Evolutionary conservation across 306 rosid species (phyloP).

Genomic region (Inga laurina): DNA sequence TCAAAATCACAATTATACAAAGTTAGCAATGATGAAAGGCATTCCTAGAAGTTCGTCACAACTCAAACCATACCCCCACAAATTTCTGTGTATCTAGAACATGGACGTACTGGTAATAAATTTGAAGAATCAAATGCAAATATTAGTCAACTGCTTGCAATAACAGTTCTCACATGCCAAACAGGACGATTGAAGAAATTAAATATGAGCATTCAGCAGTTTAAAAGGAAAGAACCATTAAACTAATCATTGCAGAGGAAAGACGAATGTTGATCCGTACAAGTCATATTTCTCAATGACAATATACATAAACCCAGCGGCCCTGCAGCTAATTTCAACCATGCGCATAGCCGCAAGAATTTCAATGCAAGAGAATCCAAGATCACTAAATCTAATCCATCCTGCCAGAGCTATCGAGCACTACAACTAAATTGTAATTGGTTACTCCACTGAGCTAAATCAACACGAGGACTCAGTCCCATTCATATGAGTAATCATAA

Average conservation of each 20-base stretch:
- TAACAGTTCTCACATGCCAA: not conserved
- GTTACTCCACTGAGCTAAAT: not conserved
- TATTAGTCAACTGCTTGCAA: not conserved
- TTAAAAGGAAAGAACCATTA: not conserved
- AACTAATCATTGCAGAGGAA: not conserved
- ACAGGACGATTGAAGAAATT: not conserved
- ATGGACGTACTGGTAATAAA: not conserved
- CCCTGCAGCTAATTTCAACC: not conserved
- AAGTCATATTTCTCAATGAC: not conserved
- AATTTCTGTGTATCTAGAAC: not conserved
- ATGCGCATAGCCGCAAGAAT: not conserved
- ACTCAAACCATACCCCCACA: not conserved
- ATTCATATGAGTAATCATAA: not conserved
- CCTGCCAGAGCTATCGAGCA: not conserved
- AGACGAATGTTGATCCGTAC: not conserved
- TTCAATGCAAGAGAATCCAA: not conserved
- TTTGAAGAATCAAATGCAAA: not conserved
- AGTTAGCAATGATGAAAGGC: not conserved
- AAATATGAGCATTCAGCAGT: not conserved
- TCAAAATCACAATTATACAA: not conserved
- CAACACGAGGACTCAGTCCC: not conserved
- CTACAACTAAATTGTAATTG: not conserved
- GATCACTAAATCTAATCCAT: not conserved
- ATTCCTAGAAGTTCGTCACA: not conserved
- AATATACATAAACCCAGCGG: too few species aligned